These are phyloP conservation scores for Aegilops longissima DNA, from an alignment of 176 grass and related monocot species.

Conservation along the genomic window DNA sequence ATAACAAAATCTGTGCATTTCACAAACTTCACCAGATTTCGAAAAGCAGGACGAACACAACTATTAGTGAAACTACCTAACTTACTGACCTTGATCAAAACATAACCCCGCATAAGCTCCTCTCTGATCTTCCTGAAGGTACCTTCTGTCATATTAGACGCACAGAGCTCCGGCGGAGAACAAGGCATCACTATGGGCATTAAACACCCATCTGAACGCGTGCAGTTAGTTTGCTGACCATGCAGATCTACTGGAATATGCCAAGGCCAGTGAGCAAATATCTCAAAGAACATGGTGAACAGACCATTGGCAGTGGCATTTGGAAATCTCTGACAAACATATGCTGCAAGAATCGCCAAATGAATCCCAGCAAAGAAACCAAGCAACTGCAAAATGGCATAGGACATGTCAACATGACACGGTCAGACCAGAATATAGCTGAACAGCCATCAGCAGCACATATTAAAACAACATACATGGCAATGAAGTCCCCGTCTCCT, in stretches of 20 bases:
- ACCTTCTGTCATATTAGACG: conserved; percentile 57
- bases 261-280: conserved; percentile 64
- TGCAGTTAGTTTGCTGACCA: conserved; percentile 26
- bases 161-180: conserved; percentile 57
- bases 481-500: conserved; percentile 59
- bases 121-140: conserved; percentile 61
- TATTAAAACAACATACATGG: conserved; percentile 52
- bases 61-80: neutral
- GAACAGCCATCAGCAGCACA: neutral
- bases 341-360: conserved; percentile 66
- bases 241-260: conserved; percentile 52
- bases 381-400: conserved; percentile 46
- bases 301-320: conserved; percentile 52
- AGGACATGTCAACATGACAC: neutral
- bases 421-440: conserved; percentile 11
- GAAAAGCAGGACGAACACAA: neutral
- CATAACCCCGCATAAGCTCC: conserved; percentile 60
- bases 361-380: conserved; percentile 77
- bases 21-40: neutral
- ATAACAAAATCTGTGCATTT: neutral
- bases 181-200: conserved; percentile 83
- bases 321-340: conserved; percentile 52
- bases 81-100: conserved; percentile 53
- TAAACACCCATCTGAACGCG: conserved; percentile 37
- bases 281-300: conserved; percentile 58